Evolutionary conservation across 2,329 filamentous ascomycete species (phyloP).

Genomic region (Cryphonectria carpinicola): DNA sequence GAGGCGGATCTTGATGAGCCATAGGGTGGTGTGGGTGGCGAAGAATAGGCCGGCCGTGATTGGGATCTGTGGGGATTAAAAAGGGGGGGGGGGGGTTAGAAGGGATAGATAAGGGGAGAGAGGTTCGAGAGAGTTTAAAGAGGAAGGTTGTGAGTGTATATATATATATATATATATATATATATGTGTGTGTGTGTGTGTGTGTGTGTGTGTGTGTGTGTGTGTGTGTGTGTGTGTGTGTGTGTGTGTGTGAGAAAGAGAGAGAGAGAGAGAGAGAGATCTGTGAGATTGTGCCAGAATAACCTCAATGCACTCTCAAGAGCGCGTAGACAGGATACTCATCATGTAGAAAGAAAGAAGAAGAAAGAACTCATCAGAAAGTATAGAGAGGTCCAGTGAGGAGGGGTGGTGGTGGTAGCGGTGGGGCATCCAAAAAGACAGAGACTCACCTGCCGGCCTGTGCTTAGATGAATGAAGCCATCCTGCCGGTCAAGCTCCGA

Average conservation of each 20-base stretch:
- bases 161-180: too few relatives aligned
- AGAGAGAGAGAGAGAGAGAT: too few relatives aligned
- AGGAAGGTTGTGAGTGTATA: too few relatives aligned
- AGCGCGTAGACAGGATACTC: too few relatives aligned
- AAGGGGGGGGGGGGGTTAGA: neutral
- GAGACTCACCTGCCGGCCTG: constrained; percentile 52
- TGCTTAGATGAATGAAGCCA: constrained; percentile 66
- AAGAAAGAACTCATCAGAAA: neutral
- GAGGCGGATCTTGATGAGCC: constrained; percentile 59
- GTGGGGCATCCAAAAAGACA: neutral
- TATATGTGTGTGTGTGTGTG: too few relatives aligned
- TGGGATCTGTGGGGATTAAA: constrained; percentile 43
- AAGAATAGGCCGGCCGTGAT: constrained; percentile 52
- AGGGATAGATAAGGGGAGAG: neutral
- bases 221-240: too few relatives aligned
- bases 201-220: too few relatives aligned
- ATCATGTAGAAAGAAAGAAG: neutral
- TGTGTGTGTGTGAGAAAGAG: too few relatives aligned
- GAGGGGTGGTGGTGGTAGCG: too few relatives aligned
- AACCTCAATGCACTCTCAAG: too few relatives aligned
- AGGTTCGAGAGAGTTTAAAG: too few relatives aligned
- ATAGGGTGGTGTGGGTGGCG: constrained; percentile 43
- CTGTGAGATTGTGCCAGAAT: too few relatives aligned
- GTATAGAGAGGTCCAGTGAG: neutral
- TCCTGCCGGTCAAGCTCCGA: constrained; percentile 64